Conservation (phyloP, 345 rosid species). For the Corymbia maculata region DNA sequence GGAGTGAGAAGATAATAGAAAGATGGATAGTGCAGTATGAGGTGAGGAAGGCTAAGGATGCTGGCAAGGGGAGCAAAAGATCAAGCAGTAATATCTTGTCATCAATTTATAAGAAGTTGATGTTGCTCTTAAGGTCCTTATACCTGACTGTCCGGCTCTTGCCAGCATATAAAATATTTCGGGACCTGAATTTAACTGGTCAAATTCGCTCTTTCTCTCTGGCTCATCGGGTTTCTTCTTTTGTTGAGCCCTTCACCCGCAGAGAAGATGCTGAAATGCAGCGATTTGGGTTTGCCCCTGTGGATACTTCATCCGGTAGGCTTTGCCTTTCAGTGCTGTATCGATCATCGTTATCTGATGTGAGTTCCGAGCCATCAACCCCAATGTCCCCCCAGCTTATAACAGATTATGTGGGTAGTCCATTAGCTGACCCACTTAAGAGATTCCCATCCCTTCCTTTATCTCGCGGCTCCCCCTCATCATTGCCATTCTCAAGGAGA, state of each 20-base stretch:
- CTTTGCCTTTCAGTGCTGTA: constrained; percentile 79
- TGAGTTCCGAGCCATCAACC: constrained; percentile 58
- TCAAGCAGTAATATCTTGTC: constrained; percentile 47
- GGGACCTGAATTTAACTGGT: constrained; percentile 69
- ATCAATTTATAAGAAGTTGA: constrained; percentile 65
- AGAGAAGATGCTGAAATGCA: constrained; percentile 87
- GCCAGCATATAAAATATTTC: constrained; percentile 83
- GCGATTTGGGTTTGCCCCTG: constrained; percentile 71
- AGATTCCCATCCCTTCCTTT: constrained; percentile 72
- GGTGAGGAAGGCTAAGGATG: constrained; percentile 47
- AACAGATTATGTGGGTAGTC: constrained; percentile 93
- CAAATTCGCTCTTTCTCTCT: constrained; percentile 47
- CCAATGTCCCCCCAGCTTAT: constrained; percentile 81
- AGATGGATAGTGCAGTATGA: constrained; percentile 92
- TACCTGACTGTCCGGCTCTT: constrained; percentile 77
- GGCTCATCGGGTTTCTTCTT: constrained; percentile 72
- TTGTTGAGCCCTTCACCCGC: constrained; percentile 68
- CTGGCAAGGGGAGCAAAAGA: constrained; percentile 48
- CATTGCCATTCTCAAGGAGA: constrained; percentile 65
- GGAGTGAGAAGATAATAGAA: constrained; percentile 71
- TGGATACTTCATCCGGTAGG: constrained; percentile 74
- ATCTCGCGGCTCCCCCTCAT: constrained; percentile 67
- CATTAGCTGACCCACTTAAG: constrained; percentile 80
- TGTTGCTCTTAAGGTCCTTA: constrained; percentile 75
- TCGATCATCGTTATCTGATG: constrained; percentile 49